Base-by-base conservation (phyloP, 441 rosid genomes). In the Rhodomyrtus psidioides region DNA sequence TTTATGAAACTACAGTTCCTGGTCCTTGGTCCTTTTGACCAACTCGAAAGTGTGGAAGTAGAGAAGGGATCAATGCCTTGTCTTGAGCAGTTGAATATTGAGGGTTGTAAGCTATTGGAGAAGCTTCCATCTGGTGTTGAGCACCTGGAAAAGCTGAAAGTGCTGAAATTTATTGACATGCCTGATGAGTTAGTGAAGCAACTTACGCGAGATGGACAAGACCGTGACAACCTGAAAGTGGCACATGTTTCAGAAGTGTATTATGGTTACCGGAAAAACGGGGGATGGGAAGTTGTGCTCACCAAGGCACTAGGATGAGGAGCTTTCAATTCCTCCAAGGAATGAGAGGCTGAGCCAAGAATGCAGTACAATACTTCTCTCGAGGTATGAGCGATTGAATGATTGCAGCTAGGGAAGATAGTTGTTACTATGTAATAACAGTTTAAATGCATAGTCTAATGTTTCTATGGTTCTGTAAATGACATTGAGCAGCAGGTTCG, bases 401-500 rank as follows among this genome's bases (percentile, higher is more conserved):
- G 34, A 34, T 34, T 34, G 34, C 34, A 34, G 34, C 34, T 34
- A 34, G 2, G 34, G 34, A 34, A 34, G 34, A 34, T 34, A 34
- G 34, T 34, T 34, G 34, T 34, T 34, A 34, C 34, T 34, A 34
- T 34, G 34, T 34, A 34, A 34, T 34, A 34, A 34, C 34, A 34
- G 4, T 34, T 34, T 34, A 34, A 34, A 34, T 34, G 8, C 19
- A 4, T 59, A 3, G 34, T 59, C 34, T 28, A 59, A 59, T 59
- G 34, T 34, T 34, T 34, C 34, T 34, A 34, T 34, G 34, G 34
- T 27, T 59, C 65, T 59, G 65, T 59, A 59, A 59, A 59, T 27
- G 34, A 14, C 65, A 59, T 0, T 59, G 6, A 6, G 19, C 0
- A 6, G 5, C 17, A 13, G 65, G 65, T 0, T n/a, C 0, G 65